Evolutionary conservation across 257 asterid genomes (phyloP), one percentile per base, ranked within the genome.

Genomic region (Cruciata laevipes): DNA sequence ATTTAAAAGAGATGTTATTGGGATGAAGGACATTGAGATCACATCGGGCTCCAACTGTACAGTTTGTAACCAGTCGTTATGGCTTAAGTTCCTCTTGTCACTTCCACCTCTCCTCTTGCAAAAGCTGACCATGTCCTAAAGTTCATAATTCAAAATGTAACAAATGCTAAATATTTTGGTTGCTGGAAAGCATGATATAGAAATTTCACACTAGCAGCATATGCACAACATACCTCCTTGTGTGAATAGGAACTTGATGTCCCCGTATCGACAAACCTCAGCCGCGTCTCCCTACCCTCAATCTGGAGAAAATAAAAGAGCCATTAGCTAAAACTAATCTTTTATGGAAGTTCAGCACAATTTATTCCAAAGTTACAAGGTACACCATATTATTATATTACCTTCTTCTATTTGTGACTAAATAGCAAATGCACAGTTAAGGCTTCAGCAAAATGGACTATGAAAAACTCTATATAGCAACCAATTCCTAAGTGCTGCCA

Each of bases 101-200:
- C 76, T 83, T 75, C 99, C 99, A 72, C 99, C 99, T 75, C 97
- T 90, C 79, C 97, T 87, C 72, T 90, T 94, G 90, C 81, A 86
- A 75, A 94, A 83, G 77, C 82, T 79, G 72, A 79, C 83, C 18
- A 79, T 78, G 61, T 90, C 99, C 99, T 94, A 82, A 79, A 55
- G 68, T 73, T 74, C 71, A 79, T 27, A 66, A 21, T 72, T 40
- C 69, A 67, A 69, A 68, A 72, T 73, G 67, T 59, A 74, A 76
- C 74, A 75, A 63, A 65, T 53, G 56, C 71, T 35, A 60, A 58
- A 60, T 69, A 52, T 73, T 55, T 53, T 53, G 40, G 74, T 31
- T 57, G 35, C 77, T 42, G 40, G 52, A 76, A 63, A 58, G 21
- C 35, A 35, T 10, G 66, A 51, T n/a, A 68, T 42, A 66, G 49